Evolutionary conservation across 2,329 filamentous ascomycete species (phyloP).

Genomic region (Ophiostoma tasmaniense): DNA sequence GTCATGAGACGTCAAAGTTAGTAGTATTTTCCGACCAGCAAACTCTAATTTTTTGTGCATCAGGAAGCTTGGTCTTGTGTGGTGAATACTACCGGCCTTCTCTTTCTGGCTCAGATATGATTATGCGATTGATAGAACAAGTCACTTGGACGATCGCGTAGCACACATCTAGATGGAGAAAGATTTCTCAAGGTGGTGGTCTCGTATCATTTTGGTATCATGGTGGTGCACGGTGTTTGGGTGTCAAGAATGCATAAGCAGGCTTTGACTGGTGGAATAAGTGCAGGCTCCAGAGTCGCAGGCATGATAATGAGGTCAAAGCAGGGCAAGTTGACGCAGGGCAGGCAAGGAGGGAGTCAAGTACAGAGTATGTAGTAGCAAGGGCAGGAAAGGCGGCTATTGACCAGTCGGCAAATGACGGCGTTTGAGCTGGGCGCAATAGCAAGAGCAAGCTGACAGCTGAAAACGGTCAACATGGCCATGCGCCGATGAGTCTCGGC

Average conservation of each 20-base stretch:
- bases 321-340: neutral
- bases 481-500: neutral
- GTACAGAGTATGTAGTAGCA: neutral
- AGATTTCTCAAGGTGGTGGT: neutral
- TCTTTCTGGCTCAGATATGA: neutral
- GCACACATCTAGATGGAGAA: neutral
- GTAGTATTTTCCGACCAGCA: neutral
- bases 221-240: neutral
- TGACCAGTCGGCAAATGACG: neutral
- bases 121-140: neutral
- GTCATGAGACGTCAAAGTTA: neutral
- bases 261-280: constrained; percentile 3
- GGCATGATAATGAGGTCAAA: neutral
- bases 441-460: no score
- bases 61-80: neutral
- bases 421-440: neutral
- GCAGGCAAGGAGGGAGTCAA: neutral
- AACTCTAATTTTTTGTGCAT: neutral
- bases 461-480: neutral
- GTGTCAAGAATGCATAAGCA: neutral
- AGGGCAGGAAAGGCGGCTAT: neutral
- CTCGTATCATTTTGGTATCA: neutral
- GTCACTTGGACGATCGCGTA: neutral
- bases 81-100: neutral
- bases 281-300: neutral